Base-by-base conservation (phyloP, 2,329 filamentous ascomycete species). In the Hymenoscyphus albidus region DNA sequence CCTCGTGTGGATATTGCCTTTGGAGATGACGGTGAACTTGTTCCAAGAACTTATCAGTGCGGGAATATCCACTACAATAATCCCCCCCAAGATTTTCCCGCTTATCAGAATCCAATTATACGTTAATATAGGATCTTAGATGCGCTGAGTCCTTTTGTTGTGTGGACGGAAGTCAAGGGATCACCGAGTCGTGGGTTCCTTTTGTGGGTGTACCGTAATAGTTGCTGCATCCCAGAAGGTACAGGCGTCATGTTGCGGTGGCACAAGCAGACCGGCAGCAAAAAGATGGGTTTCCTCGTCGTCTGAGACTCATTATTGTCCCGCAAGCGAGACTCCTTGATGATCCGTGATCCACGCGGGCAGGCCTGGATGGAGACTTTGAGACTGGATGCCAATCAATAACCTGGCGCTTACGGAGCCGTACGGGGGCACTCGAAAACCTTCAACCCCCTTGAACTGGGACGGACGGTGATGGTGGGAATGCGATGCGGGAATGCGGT, bases 201-300 rank as follows among this genome's bases (percentile, higher is more conserved):
- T 57, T 38, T 57, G 55, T 57, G 55, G 55, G 27, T 38, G 55
- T 35, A 27, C 48, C 12, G 48, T 54, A 57, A 57, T 57, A 27
- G 55, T 57, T 32, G 35, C 55, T 57, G 55, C 55, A 57, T 57
- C 55, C 55, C 55, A 57, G 55, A 27, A 57, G 55, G 55, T 35
- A 35, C 55, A 32, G 31, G 55, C 48, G 48, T 54, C 48, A 54
- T 54, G 18, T 54, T 18, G 55, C 55, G 55, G 55, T 57, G 55
- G 55, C 55, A 57, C 55, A 57, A 57, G 55, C 55, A 38, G 32
- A 14, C 54, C 55, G 31, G 55, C 55, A 57, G 18, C 48, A 54
- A 54, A 35, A 57, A 57, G 55, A 57, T 57, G 55, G 55, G 55
- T 38, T 57, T 57, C 55, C 55, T 57, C 54, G 54, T 57, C 54